Evolutionary conservation across 2,329 filamentous ascomycete species (phyloP).

Genomic region (Pseudocercospora crystallina): DNA sequence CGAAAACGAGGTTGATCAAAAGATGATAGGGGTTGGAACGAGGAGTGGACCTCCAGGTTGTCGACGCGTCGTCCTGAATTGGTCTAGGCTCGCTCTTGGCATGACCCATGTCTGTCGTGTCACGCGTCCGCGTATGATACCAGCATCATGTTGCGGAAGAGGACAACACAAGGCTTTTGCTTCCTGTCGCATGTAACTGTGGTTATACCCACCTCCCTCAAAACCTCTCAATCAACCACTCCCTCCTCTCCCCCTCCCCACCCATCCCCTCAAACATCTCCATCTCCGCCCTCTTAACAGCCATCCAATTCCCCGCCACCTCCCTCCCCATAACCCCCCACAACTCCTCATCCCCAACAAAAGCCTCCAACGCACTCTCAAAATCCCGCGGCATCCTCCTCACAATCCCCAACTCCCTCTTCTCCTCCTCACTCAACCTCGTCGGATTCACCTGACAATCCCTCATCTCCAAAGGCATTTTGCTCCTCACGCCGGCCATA

Average conservation of each 20-base stretch:
- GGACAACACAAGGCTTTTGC: no score
- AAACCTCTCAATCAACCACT: conserved; percentile 68
- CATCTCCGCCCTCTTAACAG: conserved; percentile 60
- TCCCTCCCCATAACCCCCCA: neutral
- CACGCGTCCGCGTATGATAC: no score
- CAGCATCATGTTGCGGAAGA: no score
- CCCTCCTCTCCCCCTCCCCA: conserved; percentile 45
- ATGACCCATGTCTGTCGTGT: no score
- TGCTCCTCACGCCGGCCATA: conserved; percentile 52
- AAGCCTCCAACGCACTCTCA: conserved; percentile 53
- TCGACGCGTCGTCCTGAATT: no score
- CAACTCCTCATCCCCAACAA: conserved; percentile 37
- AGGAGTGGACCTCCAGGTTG: no score
- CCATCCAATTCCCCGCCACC: conserved; percentile 19
- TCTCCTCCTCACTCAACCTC: conserved; percentile 48
- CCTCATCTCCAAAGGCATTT: conserved; percentile 47
- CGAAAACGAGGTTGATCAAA: no score
- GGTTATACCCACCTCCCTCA: no score
- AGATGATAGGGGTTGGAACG: no score
- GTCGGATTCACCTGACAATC: conserved; percentile 60
- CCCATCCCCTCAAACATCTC: conserved; percentile 52
- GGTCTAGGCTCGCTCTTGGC: no score
- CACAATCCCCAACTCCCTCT: conserved; percentile 54
- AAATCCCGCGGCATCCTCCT: conserved; percentile 57
- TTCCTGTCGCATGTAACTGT: no score